Conservation (phyloP, 768 basidiomycete genomes). For the Phaeotremella skinneri region DNA sequence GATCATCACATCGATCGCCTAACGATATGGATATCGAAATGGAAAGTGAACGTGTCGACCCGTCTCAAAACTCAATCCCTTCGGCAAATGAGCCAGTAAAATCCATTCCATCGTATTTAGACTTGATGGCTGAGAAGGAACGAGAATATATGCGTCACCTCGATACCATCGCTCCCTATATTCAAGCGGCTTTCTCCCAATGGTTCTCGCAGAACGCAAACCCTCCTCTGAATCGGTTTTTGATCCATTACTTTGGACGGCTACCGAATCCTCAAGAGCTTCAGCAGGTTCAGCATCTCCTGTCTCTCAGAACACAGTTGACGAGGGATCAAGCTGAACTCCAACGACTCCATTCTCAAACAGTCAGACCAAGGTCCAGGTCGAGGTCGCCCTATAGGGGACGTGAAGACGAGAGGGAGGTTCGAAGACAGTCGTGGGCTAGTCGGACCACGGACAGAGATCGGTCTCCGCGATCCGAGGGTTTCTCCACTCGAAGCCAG, state of each 20-base stretch:
- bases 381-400: background rate
- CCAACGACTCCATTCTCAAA: background rate
- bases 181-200: conserved; percentile 36
- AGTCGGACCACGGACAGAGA: background rate
- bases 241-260: conserved; percentile 38
- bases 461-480: background rate
- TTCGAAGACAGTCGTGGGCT: background rate
- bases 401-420: background rate
- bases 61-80: background rate
- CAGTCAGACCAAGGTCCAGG: background rate
- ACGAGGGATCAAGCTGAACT: conserved; percentile 15
- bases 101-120: conserved; percentile 3
- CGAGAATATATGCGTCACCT: conserved; percentile 14
- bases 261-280: conserved; percentile 25
- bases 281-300: conserved; percentile 25
- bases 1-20: background rate
- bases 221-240: conserved; percentile 31
- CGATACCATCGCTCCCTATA: conserved; percentile 35
- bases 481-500: background rate
- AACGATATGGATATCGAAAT: conserved; percentile 3
- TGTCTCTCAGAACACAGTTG: conserved; percentile 11
- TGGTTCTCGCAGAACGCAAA: conserved; percentile 30
- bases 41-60: background rate
- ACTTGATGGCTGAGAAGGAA: conserved; percentile 7
- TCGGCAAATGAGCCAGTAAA: background rate